Evolutionary conservation across 495 filamentous ascomycete species (phyloP).

Genomic region (Astrothelium subdiscretum): DNA sequence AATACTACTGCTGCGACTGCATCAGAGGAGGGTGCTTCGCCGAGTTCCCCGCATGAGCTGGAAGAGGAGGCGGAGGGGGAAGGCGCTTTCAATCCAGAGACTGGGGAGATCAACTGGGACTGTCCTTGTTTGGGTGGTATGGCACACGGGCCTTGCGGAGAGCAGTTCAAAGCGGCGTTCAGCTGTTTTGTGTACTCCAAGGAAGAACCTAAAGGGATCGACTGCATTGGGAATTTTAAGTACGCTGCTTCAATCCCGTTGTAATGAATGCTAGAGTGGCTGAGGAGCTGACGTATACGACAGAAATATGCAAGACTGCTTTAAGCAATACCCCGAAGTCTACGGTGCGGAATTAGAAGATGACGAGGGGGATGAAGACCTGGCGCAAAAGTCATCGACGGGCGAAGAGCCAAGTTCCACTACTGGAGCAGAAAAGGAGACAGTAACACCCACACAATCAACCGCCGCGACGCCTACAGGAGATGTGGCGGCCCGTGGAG

Average conservation of each 20-base stretch:
- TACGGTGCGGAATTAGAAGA: conserved; percentile 86
- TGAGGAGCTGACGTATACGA: background rate
- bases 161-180: conserved; percentile 87
- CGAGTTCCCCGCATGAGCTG: conserved; percentile 40
- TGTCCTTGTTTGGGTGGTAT: conserved; percentile 96
- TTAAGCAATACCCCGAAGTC: conserved; percentile 77
- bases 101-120: conserved; percentile 99
- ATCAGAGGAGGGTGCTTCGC: conserved; percentile 11
- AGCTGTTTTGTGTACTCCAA: conserved; percentile 93
- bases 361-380: conserved; percentile 50
- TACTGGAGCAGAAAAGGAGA: background rate
- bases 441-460: background rate
- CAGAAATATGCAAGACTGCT: conserved; percentile 94
- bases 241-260: conserved; percentile 30
- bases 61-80: conserved; percentile 73
- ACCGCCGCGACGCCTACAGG: background rate
- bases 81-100: conserved; percentile 95
- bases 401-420: background rate
- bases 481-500: background rate
- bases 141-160: conserved; percentile 92
- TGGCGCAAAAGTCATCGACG: background rate
- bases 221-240: conserved; percentile 98
- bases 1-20: conserved; percentile 4
- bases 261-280: too few relatives aligned
- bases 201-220: conserved; percentile 96